These are phyloP conservation scores for Xylariaceae sp. DNA, from an alignment of 2,329 filamentous ascomycete genomes.

Conservation along the genomic window DNA sequence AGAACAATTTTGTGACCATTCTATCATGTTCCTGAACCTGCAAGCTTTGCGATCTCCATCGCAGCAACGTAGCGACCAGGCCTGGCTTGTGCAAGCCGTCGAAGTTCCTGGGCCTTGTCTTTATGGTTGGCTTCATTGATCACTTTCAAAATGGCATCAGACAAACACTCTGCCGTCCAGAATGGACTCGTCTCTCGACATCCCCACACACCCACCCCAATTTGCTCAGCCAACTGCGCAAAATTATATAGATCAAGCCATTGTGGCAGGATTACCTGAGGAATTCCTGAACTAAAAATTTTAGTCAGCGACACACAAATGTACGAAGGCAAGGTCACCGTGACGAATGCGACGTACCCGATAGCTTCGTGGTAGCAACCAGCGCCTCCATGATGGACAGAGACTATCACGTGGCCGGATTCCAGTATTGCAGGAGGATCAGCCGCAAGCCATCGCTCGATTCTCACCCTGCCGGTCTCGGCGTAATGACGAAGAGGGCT, in stretches of 20 bases:
- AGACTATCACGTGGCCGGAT: constrained; percentile 17
- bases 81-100: constrained; percentile 6
- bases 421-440: constrained; percentile 16
- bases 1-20: too few relatives aligned
- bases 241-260: constrained; percentile 20
- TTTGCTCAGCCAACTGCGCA: constrained; percentile 11
- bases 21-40: constrained; percentile 4
- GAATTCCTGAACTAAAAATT: constrained; percentile 13
- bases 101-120: constrained; percentile 11
- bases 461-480: constrained; percentile 13
- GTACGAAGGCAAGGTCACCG: not conserved
- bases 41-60: constrained; percentile 16
- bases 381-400: constrained; percentile 20
- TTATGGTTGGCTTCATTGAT: constrained; percentile 2
- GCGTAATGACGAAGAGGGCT: constrained; percentile 12
- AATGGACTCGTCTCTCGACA: constrained; percentile 15
- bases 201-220: constrained; percentile 18
- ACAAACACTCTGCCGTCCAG: constrained; percentile 15
- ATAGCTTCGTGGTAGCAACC: constrained; percentile 18
- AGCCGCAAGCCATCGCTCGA: constrained; percentile 14
- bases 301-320: too few relatives aligned
- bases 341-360: constrained; percentile 2
- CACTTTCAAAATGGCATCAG: constrained; percentile 7
- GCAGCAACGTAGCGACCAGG: constrained; percentile 17
- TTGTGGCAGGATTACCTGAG: constrained; percentile 18